phyloP scores from a whole-genome alignment of 257 asterid species.

The Nicotiana obtusifolia region DNA sequence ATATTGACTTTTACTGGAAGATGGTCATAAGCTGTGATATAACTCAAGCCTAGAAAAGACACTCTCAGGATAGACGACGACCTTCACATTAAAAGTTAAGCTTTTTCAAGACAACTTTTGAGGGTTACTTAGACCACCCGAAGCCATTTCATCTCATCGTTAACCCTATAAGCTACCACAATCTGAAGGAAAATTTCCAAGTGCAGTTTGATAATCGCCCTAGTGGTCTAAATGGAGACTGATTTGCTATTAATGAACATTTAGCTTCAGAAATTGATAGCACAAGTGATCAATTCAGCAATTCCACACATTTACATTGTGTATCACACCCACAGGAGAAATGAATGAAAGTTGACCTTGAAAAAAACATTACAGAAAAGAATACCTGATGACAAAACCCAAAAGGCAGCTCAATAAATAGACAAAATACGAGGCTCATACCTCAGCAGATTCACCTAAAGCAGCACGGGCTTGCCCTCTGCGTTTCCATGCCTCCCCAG shows the following conservation, averaged over 20 bases:
- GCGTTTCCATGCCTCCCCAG: slow-evolving; percentile 99
- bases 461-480: slow-evolving; percentile 99
- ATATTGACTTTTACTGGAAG: neutral
- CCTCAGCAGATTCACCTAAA: slow-evolving; percentile 94
- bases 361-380: neutral
- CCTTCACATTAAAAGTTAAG: too few relatives aligned
- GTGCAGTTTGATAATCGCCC: neutral
- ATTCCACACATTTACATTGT: neutral
- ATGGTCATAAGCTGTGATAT: slow-evolving; percentile 1
- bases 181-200: neutral
- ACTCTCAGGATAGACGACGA: too few relatives aligned
- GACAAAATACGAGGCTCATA: slow-evolving; percentile 15
- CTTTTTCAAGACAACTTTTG: too few relatives aligned
- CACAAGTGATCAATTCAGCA: neutral
- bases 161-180: neutral
- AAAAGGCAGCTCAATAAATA: slow-evolving; percentile 10
- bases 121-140: neutral
- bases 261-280: neutral
- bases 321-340: neutral
- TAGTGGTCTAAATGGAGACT: neutral
- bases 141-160: neutral
- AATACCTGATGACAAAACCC: slow-evolving; percentile 5
- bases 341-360: neutral
- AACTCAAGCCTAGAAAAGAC: neutral
- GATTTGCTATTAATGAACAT: neutral